Percentiles rank a stretch among this genome's conserved stretches.
These are phyloP conservation scores for Sorghum bicolor DNA, from an alignment of 176 grass and related monocot species.

Conservation along the genomic window Sorghum_bicolor_NCBIv3 NC_012873.2:64441001-64441500, in stretches of 20 bases:
- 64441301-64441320: slow-evolving; percentile 28
- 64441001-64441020: slow-evolving; percentile 26
- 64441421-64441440: slow-evolving; percentile 3
- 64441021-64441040: slow-evolving; percentile 42
- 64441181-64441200: slow-evolving; percentile 76
- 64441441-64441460: not conserved
- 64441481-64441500: not conserved
- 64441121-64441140: slow-evolving; percentile 39
- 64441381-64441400: slow-evolving; percentile 34
- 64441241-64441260: slow-evolving; percentile 51
- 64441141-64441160: slow-evolving; percentile 39
- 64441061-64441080: slow-evolving; percentile 91
- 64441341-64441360: slow-evolving; percentile 31
- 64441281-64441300: slow-evolving; percentile 34
- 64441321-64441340: not conserved
- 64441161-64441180: slow-evolving; percentile 65
- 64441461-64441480: not conserved
- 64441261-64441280: slow-evolving; percentile 37
- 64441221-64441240: slow-evolving; percentile 39
- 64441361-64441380: slow-evolving; percentile 28
- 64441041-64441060: slow-evolving; percentile 53
- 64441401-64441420: slow-evolving; percentile 17
- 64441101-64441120: slow-evolving; percentile 52
- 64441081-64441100: slow-evolving; percentile 84
- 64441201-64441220: slow-evolving; percentile 64